phyloP scores from a whole-genome alignment of 2,329 filamentous ascomycete genomes.

The Aureobasidium musti region DNA sequence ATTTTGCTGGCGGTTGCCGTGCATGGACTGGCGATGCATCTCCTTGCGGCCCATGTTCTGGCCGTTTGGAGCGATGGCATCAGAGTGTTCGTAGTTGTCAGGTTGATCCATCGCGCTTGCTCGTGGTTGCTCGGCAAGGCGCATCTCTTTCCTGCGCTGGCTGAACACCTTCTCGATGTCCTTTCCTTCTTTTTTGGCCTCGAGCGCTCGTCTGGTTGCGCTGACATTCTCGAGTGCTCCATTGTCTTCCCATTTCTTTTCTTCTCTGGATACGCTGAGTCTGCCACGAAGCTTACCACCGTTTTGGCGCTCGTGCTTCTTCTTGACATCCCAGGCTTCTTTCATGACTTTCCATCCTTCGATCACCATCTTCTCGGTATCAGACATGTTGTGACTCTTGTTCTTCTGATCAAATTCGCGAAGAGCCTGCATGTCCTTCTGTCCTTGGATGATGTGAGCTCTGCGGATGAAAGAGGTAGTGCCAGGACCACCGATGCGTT shows the following conservation, averaged over 20 bases:
- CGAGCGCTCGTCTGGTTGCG: conserved; percentile 38
- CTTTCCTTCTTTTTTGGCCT: conserved; percentile 35
- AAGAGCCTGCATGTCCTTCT: conserved; percentile 37
- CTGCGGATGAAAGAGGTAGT: conserved; percentile 38
- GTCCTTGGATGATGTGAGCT: conserved; percentile 40
- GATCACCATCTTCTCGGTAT: conserved; percentile 33
- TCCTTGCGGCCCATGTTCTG: background rate
- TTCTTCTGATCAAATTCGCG: conserved; percentile 29
- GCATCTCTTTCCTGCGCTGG: conserved; percentile 36
- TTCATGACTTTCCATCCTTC: conserved; percentile 41
- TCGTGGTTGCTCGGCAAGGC: conserved; percentile 37
- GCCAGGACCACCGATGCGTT: conserved; percentile 42
- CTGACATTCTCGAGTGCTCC: conserved; percentile 41
- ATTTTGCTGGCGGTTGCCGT: conserved; percentile 4
- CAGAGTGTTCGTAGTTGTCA: conserved; percentile 9
- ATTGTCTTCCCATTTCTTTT: conserved; percentile 37
- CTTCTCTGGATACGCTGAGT: conserved; percentile 36
- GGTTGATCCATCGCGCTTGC: conserved; percentile 37
- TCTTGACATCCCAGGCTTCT: conserved; percentile 39
- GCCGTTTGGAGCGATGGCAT: conserved; percentile 23
- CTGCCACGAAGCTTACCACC: conserved; percentile 34
- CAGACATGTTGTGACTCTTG: conserved; percentile 31
- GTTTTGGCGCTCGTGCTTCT: conserved; percentile 33
- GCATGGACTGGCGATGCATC: conserved; percentile 11
- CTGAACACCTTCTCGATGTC: conserved; percentile 39